Conservation (phyloP, 2,329 filamentous ascomycete species). For the Sporothrix luriei region DNA sequence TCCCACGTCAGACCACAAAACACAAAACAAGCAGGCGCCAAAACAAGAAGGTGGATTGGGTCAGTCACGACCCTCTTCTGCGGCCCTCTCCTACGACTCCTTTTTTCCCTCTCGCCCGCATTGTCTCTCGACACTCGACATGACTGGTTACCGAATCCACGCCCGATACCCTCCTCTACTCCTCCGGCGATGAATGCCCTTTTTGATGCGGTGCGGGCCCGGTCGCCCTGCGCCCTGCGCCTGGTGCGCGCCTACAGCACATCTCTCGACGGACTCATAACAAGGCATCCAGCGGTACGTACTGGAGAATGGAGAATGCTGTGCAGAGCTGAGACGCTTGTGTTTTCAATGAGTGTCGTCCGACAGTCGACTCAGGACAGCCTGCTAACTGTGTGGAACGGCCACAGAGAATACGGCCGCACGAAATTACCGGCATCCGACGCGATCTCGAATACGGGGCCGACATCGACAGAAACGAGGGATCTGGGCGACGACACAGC, state of each 20-base stretch:
- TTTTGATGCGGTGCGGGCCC: slow-evolving; percentile 24
- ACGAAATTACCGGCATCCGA: not conserved
- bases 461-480: not conserved
- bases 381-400: not conserved
- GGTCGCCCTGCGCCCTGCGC: slow-evolving; percentile 23
- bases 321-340: not conserved
- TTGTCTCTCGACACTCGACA: not conserved
- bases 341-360: no score
- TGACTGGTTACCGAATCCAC: not conserved
- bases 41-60: no score
- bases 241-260: slow-evolving; percentile 30
- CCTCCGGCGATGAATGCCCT: slow-evolving; percentile 31
- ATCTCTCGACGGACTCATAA: not conserved
- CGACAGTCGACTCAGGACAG: not conserved
- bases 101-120: not conserved
- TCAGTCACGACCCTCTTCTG: not conserved
- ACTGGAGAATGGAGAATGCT: not conserved
- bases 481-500: not conserved
- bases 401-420: no score
- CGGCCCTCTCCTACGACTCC: not conserved
- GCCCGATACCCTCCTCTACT: not conserved
- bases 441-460: not conserved
- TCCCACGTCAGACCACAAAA: slow-evolving; percentile 3
- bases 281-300: not conserved
- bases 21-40: not conserved